Conservation (phyloP, 2,329 filamentous ascomycete species). For the Colletotrichum shisoi region DNA sequence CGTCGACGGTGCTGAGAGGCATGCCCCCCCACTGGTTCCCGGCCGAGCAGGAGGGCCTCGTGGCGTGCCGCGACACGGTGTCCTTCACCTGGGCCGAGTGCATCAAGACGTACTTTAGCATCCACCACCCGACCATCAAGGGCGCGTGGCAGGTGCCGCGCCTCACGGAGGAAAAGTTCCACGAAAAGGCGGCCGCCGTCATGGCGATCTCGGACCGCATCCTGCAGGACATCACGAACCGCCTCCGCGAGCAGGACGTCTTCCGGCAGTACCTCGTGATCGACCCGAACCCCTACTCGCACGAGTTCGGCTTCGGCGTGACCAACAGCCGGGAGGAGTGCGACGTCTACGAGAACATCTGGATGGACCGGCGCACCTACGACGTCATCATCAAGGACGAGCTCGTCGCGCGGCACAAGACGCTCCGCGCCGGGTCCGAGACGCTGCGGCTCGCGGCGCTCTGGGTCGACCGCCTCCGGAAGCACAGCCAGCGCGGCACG, state of each 20-base stretch:
- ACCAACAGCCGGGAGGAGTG: conserved; percentile 20
- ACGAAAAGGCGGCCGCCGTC: background rate
- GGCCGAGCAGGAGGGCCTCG: conserved; percentile 8
- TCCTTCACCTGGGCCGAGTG: conserved; percentile 1
- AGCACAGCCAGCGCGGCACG: conserved; percentile 4
- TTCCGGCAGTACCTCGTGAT: conserved; percentile 29
- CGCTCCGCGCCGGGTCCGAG: conserved; percentile 17
- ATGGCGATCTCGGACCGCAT: conserved; percentile 2
- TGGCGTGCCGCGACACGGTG: conserved; percentile 22
- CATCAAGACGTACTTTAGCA: conserved; percentile 8
- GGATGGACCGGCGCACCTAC: conserved; percentile 24
- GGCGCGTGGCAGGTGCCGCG: conserved; percentile 17
- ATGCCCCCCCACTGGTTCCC: conserved; percentile 25
- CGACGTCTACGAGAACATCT: conserved; percentile 29
- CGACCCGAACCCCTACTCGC: conserved; percentile 35
- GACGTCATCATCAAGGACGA: conserved; percentile 8
- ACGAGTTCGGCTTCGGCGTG: conserved; percentile 30
- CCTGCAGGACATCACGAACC: conserved; percentile 9
- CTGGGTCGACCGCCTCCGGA: conserved; percentile 20
- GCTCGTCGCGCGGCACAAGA: conserved; percentile 14
- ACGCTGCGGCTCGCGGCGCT: conserved; percentile 16
- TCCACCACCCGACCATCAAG: conserved; percentile 1
- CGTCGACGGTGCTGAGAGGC: background rate
- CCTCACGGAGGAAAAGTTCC: conserved; percentile 13
- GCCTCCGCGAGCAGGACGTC: conserved; percentile 3